Base-by-base conservation (phyloP, 2,329 filamentous ascomycete species). In the Fusarium sp. region DNA sequence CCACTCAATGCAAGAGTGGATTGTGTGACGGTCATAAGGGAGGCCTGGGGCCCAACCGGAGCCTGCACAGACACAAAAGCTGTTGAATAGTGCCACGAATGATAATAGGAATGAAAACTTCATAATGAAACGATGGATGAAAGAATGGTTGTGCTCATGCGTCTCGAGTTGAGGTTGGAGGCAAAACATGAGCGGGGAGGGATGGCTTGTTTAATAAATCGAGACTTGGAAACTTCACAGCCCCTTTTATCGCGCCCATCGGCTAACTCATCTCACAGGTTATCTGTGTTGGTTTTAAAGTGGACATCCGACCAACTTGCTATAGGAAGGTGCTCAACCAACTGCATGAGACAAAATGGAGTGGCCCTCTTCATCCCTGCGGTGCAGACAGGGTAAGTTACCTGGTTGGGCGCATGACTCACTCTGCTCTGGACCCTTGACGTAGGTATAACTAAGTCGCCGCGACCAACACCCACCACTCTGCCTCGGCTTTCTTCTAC, bases 31-130 rank as follows among this genome's bases (percentile, higher is more conserved):
- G 35, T 37, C 35, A 8, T 37, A 37, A 1, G 35, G 35, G 6
- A 37, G 35, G 6, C 35, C 35, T 17, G 35, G 35, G 6, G 35
- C 35, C 35, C 35, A 37, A 37, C 35, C 35, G 12, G 40, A 25
- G 4, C 40, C 20, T 7, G 40, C 6, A 9, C 40, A 45, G 2
- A 9, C 25, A 2, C 20, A 20, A 45, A 14, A 45, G 12, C 20
- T 1, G 6, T 9, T 1, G 12, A 45, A 8, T 0, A 25, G 20
- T 5, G 20, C 12, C 1, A 45, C 0, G 20, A 43, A 11, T 43
- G 38, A 43, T 20, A 43, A n/a, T 43, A 10, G 2, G 20, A 20
- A 20, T 20, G 38, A 43, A n/a, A n/a, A 12, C n/a, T 2, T 20
- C 38, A 43, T 43, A 10, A 6, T 20, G 5, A 43, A 20, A 20